phyloP scores from a whole-genome alignment of 75 land plant genomes.

The Sequoia sempervirens region DNA sequence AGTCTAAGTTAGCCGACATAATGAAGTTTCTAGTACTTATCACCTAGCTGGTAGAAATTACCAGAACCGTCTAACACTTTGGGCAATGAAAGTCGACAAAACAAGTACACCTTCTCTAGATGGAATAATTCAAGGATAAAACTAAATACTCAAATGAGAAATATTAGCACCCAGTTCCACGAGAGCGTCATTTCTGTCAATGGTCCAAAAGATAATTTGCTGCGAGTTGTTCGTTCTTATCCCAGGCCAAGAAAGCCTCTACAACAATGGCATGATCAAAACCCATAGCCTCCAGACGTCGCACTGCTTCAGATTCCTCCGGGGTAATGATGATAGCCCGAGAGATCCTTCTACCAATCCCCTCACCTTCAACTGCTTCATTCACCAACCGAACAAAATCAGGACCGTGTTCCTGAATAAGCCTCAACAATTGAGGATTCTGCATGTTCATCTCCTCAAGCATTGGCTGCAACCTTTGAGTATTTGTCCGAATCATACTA shows the following conservation, averaged over 20 bases:
- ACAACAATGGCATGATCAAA: constrained; percentile 34
- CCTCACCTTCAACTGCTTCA: constrained; percentile 74
- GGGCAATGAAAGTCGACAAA: not conserved
- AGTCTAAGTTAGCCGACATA: too few relatives aligned
- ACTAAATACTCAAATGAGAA: not conserved
- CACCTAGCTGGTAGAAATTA: too few relatives aligned
- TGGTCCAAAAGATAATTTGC: constrained; percentile 42
- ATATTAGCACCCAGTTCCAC: constrained; percentile 4
- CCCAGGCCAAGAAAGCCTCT: constrained; percentile 45
- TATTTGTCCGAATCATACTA: constrained; percentile 91
- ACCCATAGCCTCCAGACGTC: constrained; percentile 49
- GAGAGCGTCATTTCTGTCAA: not conserved
- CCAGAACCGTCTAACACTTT: too few relatives aligned
- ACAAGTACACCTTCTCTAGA: not conserved
- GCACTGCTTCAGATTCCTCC: constrained; percentile 90
- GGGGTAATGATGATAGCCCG: constrained; percentile 80
- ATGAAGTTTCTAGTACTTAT: too few relatives aligned
- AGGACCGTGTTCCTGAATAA: constrained; percentile 85
- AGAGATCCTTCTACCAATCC: constrained; percentile 66
- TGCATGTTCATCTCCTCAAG: constrained; percentile 91
- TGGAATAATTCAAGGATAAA: not conserved
- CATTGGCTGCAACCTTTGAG: constrained; percentile 98
- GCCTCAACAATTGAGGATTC: constrained; percentile 81
- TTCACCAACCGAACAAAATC: constrained; percentile 85
- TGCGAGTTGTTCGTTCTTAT: constrained; percentile 41